Conservation (phyloP, 2,329 filamentous ascomycete genomes). For the Cercospora citrullina region DNA sequence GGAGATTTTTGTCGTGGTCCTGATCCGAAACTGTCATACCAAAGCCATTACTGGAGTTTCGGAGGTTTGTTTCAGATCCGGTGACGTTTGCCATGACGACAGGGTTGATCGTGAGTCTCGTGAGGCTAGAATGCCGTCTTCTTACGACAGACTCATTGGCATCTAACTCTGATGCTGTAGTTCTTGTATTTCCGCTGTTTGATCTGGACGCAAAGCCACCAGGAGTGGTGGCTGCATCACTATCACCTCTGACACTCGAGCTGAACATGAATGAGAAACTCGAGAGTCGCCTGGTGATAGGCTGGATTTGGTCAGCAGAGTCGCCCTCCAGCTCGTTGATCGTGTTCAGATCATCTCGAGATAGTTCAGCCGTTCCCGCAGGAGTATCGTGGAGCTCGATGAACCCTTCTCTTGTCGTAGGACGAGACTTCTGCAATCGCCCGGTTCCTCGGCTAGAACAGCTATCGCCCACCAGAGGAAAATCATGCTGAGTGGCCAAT, state of each 20-base stretch:
- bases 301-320: background rate
- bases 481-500: background rate
- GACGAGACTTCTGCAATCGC: slow-evolving; percentile 15
- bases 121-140: background rate
- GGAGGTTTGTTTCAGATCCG: background rate
- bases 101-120: slow-evolving; percentile 1
- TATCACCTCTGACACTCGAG: background rate
- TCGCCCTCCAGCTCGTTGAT: slow-evolving; percentile 17
- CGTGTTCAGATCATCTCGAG: slow-evolving; percentile 11
- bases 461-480: background rate
- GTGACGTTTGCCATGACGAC: slow-evolving; percentile 5
- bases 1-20: background rate
- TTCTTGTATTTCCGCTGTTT: slow-evolving; percentile 5
- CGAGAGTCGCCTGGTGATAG: slow-evolving; percentile 2
- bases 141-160: background rate
- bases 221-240: background rate
- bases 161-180: slow-evolving; percentile 8
- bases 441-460: slow-evolving; percentile 6
- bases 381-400: background rate
- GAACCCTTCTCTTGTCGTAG: slow-evolving; percentile 3
- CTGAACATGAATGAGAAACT: slow-evolving; percentile 12
- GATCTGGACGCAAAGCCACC: slow-evolving; percentile 3
- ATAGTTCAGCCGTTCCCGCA: background rate
- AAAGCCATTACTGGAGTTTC: background rate
- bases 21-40: background rate